Base-by-base conservation (phyloP, 73 alveolate species). In the Paramecium caudatum region DNA sequence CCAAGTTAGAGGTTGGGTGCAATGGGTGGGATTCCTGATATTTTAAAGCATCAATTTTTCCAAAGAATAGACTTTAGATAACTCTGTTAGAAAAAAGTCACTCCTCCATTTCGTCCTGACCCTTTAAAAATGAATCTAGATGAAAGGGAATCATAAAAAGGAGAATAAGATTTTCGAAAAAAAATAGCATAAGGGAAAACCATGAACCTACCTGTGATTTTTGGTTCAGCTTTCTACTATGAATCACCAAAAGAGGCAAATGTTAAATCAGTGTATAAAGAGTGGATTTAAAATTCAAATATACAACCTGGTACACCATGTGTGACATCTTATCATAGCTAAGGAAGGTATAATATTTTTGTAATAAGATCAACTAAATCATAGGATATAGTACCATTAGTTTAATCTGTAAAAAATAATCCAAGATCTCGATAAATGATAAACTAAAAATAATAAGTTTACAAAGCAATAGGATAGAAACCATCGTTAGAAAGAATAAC, bases 1-100 rank as follows among this genome's bases (percentile, higher is more conserved):
- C 99, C 99, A 4, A 45, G 16, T 46, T 80, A 90, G 82, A 95
- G 99, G 92, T 36, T 97, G 78, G 99, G 99, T 16, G 46, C 94
- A 3, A 49, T 46, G 13, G 65, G 63, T 23, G 95, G 95, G 0
- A 78, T 90, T 0, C 45, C 37, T 30, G 94, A 91, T 16, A 90
- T 91, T 17, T 46, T 86, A 23, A 82, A 68, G 13, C 94, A 86
- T 69, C 91, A 82, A 16, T 91, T 78, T 47, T 91, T 92, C 47
- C 46, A 55, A 23, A 23, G 45, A 33, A 68, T 90, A 0, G 91
- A 91, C 30, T 90, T 70, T 30, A 61, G 61, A 16, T 47, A 19
- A 69, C 37, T 91, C 4, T 55, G 46, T 41, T 61, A 81, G 16
- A 90, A 90, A 39, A 46, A 46, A 46, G 48, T 90, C 1, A 61